A percentile compares a stretch with the other conserved stretches of the same genome.
Evolutionary conservation across 768 basidiomycete species (phyloP).

Genomic region (Coprinopsis cinerea): DNA sequence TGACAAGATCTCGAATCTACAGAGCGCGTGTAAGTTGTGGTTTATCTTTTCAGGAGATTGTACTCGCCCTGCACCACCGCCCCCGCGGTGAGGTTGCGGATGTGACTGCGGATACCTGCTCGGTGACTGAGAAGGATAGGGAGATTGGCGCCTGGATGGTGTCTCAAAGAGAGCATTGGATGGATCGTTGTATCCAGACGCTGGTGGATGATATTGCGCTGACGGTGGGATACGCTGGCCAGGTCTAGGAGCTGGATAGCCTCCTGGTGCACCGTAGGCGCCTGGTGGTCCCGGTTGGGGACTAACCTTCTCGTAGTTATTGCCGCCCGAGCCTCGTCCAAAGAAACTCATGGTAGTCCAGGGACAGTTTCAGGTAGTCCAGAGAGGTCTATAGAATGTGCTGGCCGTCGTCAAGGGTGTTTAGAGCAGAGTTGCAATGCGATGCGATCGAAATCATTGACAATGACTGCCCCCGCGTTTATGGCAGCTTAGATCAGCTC

Average conservation of each 20-base stretch:
- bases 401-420: not conserved
- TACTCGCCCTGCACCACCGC: no score
- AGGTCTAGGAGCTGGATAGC: slow-evolving; percentile 25
- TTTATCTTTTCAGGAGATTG: no score
- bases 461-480: no score
- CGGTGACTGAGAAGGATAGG: slow-evolving; percentile 8
- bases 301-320: slow-evolving; percentile 14
- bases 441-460: not conserved
- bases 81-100: no score
- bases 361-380: no score
- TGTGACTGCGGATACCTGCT: slow-evolving; percentile 14
- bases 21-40: no score
- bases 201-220: slow-evolving; percentile 33
- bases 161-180: slow-evolving; percentile 44
- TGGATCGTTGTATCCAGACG: slow-evolving; percentile 49
- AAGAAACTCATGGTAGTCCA: slow-evolving; percentile 44
- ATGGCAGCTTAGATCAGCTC: slow-evolving; percentile 8
- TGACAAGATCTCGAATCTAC: slow-evolving; percentile 50
- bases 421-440: not conserved
- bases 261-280: not conserved
- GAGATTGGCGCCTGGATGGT: slow-evolving; percentile 24
- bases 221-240: slow-evolving; percentile 34
- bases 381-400: no score
- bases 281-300: slow-evolving; percentile 28
- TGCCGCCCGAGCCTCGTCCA: slow-evolving; percentile 24